A percentile compares a stretch with the other conserved stretches of the same genome.
Conservation (phyloP, 306 rosid genomes). For the Chamaecrista fasciculata region DNA sequence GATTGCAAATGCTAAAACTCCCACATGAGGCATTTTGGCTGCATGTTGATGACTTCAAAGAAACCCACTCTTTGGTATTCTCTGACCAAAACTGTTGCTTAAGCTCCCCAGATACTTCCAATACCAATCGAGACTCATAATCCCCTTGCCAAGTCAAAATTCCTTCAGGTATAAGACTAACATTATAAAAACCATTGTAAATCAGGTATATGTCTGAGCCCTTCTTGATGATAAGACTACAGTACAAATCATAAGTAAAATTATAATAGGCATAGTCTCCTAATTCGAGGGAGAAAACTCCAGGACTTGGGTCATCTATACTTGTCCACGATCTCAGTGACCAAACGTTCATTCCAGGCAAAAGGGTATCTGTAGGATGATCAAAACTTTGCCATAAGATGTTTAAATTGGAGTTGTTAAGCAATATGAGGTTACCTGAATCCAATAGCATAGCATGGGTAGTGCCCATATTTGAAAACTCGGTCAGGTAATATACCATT, state of each 20-base stretch:
- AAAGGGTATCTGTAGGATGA: not conserved
- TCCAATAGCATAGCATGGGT: not conserved
- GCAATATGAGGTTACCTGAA: not conserved
- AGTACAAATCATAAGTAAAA: too few species aligned
- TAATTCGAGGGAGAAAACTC: not conserved
- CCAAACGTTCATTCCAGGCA: not conserved
- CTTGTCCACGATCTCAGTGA: slow-evolving; percentile 4
- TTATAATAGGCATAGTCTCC: too few species aligned
- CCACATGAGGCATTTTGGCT: not conserved
- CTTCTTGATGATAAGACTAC: slow-evolving; percentile 3
- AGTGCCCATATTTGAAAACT: not conserved
- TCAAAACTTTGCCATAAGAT: slow-evolving; percentile 9
- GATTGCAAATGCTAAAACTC: slow-evolving; percentile 23
- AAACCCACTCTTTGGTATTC: not conserved
- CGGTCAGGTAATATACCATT: not conserved
- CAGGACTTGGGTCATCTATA: not conserved
- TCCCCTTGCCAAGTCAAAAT: not conserved
- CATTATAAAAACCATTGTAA: not conserved
- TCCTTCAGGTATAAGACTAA: too few species aligned
- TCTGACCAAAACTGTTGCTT: not conserved
- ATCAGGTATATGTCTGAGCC: not conserved
- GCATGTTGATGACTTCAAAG: not conserved
- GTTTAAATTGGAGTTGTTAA: not conserved
- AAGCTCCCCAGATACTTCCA: slow-evolving; percentile 15
- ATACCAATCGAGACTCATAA: not conserved